Conservation (phyloP, 2,329 filamentous ascomycete genomes). For the Ophiostoma angusticollis region DNA sequence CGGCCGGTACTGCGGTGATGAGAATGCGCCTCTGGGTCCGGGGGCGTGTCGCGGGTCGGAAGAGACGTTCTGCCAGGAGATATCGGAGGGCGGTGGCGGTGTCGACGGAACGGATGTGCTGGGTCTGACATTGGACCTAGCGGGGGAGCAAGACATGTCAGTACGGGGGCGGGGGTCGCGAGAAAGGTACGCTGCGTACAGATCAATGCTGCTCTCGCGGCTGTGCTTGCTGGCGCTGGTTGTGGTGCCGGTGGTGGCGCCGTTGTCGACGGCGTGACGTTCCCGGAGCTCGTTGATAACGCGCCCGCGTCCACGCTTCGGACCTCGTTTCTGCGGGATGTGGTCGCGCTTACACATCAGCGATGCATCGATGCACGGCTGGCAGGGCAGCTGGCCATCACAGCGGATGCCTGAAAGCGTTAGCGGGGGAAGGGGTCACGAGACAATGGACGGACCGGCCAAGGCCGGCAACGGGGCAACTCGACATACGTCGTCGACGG, state of each 20-base stretch:
- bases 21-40: conserved; percentile 26
- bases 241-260: conserved; percentile 1
- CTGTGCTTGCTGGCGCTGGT: conserved; percentile 24
- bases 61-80: conserved; percentile 20
- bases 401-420: conserved; percentile 29
- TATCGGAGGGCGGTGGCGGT: conserved; percentile 14
- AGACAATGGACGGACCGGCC: too few relatives aligned
- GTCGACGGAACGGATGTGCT: conserved; percentile 12
- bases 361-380: conserved; percentile 45
- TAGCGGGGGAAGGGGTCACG: background rate
- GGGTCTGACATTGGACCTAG: conserved; percentile 7
- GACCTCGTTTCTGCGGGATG: conserved; percentile 50
- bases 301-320: conserved; percentile 48
- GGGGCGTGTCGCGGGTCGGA: conserved; percentile 20
- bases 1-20: conserved; percentile 30
- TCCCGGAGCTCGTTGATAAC: conserved; percentile 48
- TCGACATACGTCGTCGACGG: conserved; percentile 28
- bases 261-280: conserved; percentile 15
- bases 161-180: background rate
- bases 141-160: background rate
- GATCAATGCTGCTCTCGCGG: conserved; percentile 26
- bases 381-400: conserved; percentile 38
- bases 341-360: conserved; percentile 53
- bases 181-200: background rate
- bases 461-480: too few relatives aligned